Conservation (phyloP, 148 eudicot genomes). For the Dysphania ambrosioides region DNA sequence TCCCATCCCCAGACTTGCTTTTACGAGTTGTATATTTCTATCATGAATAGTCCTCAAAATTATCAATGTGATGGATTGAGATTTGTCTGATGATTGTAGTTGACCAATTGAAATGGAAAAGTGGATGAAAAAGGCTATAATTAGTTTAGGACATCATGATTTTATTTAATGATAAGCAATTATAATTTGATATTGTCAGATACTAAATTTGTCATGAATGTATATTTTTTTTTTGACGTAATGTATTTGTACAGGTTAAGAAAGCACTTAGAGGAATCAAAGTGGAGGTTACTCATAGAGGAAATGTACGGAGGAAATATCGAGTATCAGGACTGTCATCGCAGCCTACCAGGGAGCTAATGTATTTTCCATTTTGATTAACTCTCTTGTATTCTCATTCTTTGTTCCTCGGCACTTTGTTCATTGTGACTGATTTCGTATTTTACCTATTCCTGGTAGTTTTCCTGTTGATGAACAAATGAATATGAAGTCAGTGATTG, state of each 20-base stretch:
- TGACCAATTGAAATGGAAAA: neutral
- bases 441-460: slow-evolving; percentile 27
- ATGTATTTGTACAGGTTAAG: slow-evolving; percentile 75
- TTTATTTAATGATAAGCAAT: neutral
- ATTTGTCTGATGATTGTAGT: neutral
- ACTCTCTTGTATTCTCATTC: neutral
- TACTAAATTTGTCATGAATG: neutral
- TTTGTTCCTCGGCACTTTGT: neutral
- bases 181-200: neutral
- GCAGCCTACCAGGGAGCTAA: slow-evolving; percentile 80
- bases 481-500: slow-evolving; percentile 72
- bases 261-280: slow-evolving; percentile 91
- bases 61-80: neutral
- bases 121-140: neutral
- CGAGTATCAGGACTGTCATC: slow-evolving; percentile 84
- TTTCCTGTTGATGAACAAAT: slow-evolving; percentile 72
- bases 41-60: neutral
- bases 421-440: slow-evolving; percentile 6
- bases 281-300: slow-evolving; percentile 96
- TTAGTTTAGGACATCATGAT: neutral
- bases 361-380: slow-evolving; percentile 43
- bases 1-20: neutral
- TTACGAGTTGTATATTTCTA: neutral
- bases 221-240: too few species aligned
- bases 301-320: slow-evolving; percentile 75